phyloP scores from a whole-genome alignment of 2,329 filamentous ascomycete species.

The Cadophora sp. region DNA sequence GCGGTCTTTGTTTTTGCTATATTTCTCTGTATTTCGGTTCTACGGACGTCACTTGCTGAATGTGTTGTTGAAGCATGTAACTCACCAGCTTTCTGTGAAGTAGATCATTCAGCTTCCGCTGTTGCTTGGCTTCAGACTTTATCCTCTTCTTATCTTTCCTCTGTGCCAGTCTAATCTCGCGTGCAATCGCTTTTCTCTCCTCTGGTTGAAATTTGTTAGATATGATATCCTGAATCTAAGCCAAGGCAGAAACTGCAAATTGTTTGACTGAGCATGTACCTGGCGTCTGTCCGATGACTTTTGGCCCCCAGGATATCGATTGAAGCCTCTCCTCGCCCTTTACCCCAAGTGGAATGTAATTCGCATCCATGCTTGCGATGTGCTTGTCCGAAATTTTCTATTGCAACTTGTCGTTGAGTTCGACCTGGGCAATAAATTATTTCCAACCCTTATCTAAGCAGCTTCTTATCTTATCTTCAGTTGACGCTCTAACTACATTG shows the following conservation, averaged over 20 bases:
- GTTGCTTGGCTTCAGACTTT: conserved; percentile 40
- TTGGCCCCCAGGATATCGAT: not conserved
- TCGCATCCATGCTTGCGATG: conserved; percentile 19
- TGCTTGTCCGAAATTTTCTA: not conserved
- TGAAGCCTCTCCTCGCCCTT: not conserved
- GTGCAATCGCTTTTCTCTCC: conserved; percentile 37
- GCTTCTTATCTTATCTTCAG: not conserved
- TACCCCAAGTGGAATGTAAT: conserved; percentile 28
- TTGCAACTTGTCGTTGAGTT: not conserved
- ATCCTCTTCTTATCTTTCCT: conserved; percentile 40
- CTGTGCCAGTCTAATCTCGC: conserved; percentile 31
- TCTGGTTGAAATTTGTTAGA: conserved; percentile 25
- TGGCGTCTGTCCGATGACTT: conserved; percentile 23
- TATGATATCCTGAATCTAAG: not conserved
- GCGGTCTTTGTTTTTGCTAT: conserved; percentile 45
- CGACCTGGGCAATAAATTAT: not conserved
- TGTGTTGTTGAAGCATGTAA: not conserved
- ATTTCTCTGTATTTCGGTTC: conserved; percentile 45
- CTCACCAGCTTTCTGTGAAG: conserved; percentile 36
- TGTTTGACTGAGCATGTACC: conserved; percentile 15
- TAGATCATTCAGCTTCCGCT: conserved; percentile 37
- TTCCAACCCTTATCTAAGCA: not conserved
- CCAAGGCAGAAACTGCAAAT: not conserved
- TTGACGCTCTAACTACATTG: not conserved
- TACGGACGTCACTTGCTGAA: conserved; percentile 23